A percentile compares a stretch with the other conserved stretches of the same genome.
These are phyloP conservation scores for Sphaceloma murrayae DNA, from an alignment of 2,329 filamentous ascomycete species.

Conservation along the genomic window DNA sequence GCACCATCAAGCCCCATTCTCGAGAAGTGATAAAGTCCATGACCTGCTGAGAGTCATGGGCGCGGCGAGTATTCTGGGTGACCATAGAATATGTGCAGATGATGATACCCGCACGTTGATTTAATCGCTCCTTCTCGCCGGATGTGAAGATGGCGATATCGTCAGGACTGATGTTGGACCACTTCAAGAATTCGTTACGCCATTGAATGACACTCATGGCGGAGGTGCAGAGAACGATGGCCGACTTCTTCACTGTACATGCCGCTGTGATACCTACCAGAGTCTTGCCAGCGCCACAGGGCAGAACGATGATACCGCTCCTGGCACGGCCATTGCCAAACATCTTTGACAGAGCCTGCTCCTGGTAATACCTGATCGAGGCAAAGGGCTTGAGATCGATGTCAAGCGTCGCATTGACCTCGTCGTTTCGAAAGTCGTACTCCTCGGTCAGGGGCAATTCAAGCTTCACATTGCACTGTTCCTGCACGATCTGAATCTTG, in stretches of 20 bases:
- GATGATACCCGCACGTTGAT: conserved; percentile 85
- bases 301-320: conserved; percentile 93
- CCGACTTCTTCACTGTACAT: conserved; percentile 94
- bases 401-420: conserved; percentile 78
- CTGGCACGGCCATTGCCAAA: conserved; percentile 96
- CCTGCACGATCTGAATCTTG: conserved; percentile 76
- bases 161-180: conserved; percentile 94
- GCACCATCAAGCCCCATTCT: conserved; percentile 95
- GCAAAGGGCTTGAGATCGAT: conserved; percentile 86
- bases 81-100: conserved; percentile 99
- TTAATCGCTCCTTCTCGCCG: conserved; percentile 78
- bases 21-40: conserved; percentile 84
- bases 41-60: conserved; percentile 91
- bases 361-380: conserved; percentile 88
- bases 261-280: conserved; percentile 96
- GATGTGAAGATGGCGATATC: conserved; percentile 94
- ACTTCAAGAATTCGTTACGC: conserved; percentile 92
- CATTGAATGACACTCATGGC: conserved; percentile 98
- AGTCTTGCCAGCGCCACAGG: conserved; percentile 94
- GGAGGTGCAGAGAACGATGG: conserved; percentile 90
- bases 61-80: conserved; percentile 76
- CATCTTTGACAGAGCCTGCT: conserved; percentile 98
- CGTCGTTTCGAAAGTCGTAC: conserved; percentile 92
- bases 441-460: conserved; percentile 86
- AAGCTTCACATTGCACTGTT: conserved; percentile 70